A percentile compares a stretch with the other conserved stretches of the same genome.
phyloP scores from a whole-genome alignment of 257 asterid species.

The Lantana camara region DNA sequence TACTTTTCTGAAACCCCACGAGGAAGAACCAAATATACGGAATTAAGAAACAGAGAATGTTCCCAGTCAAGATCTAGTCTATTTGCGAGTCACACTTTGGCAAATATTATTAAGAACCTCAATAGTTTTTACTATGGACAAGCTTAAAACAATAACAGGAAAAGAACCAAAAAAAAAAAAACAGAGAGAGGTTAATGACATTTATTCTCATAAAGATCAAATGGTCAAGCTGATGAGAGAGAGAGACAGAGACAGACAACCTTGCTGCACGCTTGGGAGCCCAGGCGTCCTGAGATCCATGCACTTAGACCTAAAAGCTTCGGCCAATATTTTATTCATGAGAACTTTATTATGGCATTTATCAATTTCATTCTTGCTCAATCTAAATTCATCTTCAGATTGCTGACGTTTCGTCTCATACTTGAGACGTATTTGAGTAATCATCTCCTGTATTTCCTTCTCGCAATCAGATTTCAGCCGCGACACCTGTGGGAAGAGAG shows the following conservation, averaged over 20 bases:
- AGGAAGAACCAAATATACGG: not conserved
- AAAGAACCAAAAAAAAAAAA: not conserved
- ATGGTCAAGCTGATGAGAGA: not conserved
- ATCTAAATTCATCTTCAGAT: conserved; percentile 44
- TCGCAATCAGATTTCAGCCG: conserved; percentile 65
- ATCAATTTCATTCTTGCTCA: conserved; percentile 52
- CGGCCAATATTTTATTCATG: conserved; percentile 72
- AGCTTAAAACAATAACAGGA: too few species aligned
- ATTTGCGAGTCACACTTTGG: not conserved
- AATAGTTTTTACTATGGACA: not conserved
- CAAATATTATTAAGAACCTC: not conserved
- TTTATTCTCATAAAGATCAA: not conserved
- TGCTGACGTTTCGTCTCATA: conserved; percentile 59
- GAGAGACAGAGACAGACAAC: conserved; percentile 28
- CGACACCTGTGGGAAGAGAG: conserved; percentile 46
- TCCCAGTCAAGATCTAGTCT: not conserved
- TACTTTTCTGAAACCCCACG: not conserved
- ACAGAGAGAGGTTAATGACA: not conserved
- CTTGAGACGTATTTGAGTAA: conserved; percentile 52
- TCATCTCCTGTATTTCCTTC: conserved; percentile 62
- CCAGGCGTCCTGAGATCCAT: conserved; percentile 56
- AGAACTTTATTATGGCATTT: conserved; percentile 43
- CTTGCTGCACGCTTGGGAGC: conserved; percentile 50
- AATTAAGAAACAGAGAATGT: not conserved
- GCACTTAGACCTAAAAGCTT: conserved; percentile 74